Base-by-base conservation (phyloP, 805 yeast species). In the Candida chauliodis region DNA sequence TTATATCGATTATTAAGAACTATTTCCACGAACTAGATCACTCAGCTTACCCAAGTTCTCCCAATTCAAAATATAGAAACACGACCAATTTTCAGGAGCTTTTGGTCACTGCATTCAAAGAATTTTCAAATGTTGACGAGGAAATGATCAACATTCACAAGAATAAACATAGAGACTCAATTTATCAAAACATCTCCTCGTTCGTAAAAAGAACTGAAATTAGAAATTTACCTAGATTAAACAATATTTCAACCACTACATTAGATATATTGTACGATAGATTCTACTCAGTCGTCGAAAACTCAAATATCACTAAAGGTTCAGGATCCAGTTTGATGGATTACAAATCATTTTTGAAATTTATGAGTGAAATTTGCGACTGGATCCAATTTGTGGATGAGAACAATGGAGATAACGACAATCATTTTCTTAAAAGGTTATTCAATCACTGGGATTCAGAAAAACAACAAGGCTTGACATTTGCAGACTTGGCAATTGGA, bases 181-280 rank as follows among this genome's bases (percentile, higher is more conserved):
- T 93, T 30, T 79, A 85, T 53, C 85, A 76, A 50, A 91, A 93
- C 38, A 88, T 91, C 44, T 95, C 93, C 48, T 72, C 80, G 1
- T 91, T 91, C 65, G 95, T 93, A 24, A 93, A 91, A 59, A 73
- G 96, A 41, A 87, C 97, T 0, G 96, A 93, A 58, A 58, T 93
- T 28, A 73, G 99, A 48, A 90, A 88, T 58, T 65, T 91, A 38
- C 91, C 95, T 24, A 81, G 82, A 54, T 77, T 86, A 1, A 73
- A 70, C 18, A 76, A 84, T 52, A 61, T 91, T 23, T 56, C 70
- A 3, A 67, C 61, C 18, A 79, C 71, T 0, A 77, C 85, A 26
- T 48, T 88, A 13, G 78, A 88, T 3, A 76, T 83, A 39, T 68
- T 89, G 4, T 91, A 93, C 57, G 98, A 93, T 52, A 69, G 93